A percentile compares a stretch with the other conserved stretches of the same genome.
phyloP scores from a whole-genome alignment of 2,329 filamentous ascomycete species.

The Aspergillus neotritici region DNA sequence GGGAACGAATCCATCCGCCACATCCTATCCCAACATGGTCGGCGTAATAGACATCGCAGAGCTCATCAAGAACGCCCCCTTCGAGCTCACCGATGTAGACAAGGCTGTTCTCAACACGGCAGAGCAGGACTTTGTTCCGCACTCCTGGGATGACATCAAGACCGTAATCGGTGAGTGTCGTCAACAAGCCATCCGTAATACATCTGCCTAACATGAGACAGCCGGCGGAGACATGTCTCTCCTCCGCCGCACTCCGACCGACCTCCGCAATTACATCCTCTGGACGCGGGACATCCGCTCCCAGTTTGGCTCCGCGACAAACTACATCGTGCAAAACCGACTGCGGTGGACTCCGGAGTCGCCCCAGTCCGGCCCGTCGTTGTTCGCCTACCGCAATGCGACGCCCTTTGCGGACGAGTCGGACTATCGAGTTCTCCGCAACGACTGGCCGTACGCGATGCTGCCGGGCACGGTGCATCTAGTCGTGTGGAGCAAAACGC shows the following conservation, averaged over 20 bases:
- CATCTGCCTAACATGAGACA: background rate
- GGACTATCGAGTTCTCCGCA: constrained; percentile 4
- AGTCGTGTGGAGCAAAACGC: constrained; percentile 2
- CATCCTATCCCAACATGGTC: background rate
- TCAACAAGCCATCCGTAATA: background rate
- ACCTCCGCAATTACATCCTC: constrained; percentile 4
- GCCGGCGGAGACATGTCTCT: background rate
- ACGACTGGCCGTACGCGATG: constrained; percentile 6
- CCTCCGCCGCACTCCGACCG: background rate
- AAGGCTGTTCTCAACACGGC: background rate
- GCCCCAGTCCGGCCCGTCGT: background rate
- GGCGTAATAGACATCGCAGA: background rate
- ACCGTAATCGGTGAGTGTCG: background rate
- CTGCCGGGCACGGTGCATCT: background rate
- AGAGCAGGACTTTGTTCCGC: background rate
- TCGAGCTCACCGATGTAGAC: constrained; percentile 2
- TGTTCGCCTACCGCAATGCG: background rate
- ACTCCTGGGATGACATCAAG: background rate
- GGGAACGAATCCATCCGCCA: too few relatives aligned
- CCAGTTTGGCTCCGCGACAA: constrained; percentile 1
- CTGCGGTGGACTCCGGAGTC: background rate
- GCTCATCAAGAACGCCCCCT: background rate
- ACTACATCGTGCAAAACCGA: constrained; percentile 1
- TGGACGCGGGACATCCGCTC: background rate
- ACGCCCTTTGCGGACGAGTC: constrained; percentile 1